Percentiles rank a stretch among this genome's conserved stretches.
Conservation (phyloP, 331 rosid genomes). For the Arachis monticola region DNA sequence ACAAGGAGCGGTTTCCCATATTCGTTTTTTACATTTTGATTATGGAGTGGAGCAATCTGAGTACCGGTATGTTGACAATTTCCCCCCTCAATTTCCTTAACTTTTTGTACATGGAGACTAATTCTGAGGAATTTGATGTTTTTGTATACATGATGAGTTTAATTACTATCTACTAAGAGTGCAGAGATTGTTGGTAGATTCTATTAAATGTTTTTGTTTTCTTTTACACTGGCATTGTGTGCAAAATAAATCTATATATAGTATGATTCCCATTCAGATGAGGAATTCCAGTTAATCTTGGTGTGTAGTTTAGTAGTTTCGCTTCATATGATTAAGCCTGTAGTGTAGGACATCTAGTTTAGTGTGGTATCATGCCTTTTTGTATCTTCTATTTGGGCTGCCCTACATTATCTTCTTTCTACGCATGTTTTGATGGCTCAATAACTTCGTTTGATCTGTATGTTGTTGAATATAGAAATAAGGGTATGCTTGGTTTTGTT, state of each 20-base stretch:
- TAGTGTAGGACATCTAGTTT: no score
- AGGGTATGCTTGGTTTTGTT: no score
- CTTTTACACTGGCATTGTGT: no score
- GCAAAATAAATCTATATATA: no score
- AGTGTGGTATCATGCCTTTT: background rate
- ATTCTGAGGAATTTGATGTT: background rate
- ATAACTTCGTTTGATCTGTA: background rate
- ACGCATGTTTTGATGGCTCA: background rate
- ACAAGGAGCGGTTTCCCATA: constrained; percentile 60
- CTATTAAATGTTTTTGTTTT: no score
- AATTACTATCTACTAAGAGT: no score
- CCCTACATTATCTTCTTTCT: background rate
- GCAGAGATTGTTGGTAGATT: no score
- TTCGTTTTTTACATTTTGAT: constrained; percentile 76
- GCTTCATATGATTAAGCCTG: no score
- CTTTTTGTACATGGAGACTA: background rate
- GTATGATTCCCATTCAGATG: no score
- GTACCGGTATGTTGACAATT: constrained; percentile 71
- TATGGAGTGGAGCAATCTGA: constrained; percentile 74
- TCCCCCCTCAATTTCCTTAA: background rate
- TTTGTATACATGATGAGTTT: background rate
- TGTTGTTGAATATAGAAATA: constrained; percentile 6
- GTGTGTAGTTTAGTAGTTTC: no score
- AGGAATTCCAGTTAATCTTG: no score
- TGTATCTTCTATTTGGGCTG: background rate